Conservation (phyloP, 2,329 filamentous ascomycete genomes). For the Fusarium nodosum region DNA sequence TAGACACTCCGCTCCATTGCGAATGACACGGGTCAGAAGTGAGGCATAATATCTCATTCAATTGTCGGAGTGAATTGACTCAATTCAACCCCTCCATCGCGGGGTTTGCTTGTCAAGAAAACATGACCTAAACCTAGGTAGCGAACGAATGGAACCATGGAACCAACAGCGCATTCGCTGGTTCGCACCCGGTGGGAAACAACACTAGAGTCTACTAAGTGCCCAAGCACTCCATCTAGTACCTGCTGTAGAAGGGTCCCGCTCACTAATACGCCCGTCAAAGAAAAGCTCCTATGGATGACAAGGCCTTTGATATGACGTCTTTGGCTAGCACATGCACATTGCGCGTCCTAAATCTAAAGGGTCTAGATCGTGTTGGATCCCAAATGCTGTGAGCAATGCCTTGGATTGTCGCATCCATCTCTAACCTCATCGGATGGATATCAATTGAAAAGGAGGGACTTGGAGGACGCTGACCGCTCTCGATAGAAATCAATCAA, state of each 20-base stretch:
- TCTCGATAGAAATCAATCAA: neutral
- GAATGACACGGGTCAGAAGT: slow-evolving; percentile 6
- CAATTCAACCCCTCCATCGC: slow-evolving; percentile 40
- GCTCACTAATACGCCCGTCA: slow-evolving; percentile 28
- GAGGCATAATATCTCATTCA: slow-evolving; percentile 36
- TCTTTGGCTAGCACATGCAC: slow-evolving; percentile 23
- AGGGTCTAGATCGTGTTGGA: slow-evolving; percentile 38
- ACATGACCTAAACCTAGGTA: too few species aligned
- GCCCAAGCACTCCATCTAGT: neutral
- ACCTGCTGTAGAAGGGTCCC: slow-evolving; percentile 10
- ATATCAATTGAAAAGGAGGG: neutral
- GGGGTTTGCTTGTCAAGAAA: slow-evolving; percentile 24
- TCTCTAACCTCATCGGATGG: neutral
- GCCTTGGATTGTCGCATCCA: slow-evolving; percentile 26
- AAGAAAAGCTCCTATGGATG: slow-evolving; percentile 14
- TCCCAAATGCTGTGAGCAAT: slow-evolving; percentile 12
- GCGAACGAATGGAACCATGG: slow-evolving; percentile 9
- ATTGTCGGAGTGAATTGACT: slow-evolving; percentile 19
- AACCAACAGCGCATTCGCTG: slow-evolving; percentile 19
- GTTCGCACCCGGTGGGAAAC: neutral
- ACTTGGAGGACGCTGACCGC: slow-evolving; percentile 20
- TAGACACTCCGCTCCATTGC: slow-evolving; percentile 18
- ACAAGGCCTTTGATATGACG: slow-evolving; percentile 35
- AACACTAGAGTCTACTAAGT: slow-evolving; percentile 3
- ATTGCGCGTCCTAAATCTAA: slow-evolving; percentile 8